phyloP scores from a whole-genome alignment of 495 filamentous ascomycete species.

The Penicillium canariense region DNA sequence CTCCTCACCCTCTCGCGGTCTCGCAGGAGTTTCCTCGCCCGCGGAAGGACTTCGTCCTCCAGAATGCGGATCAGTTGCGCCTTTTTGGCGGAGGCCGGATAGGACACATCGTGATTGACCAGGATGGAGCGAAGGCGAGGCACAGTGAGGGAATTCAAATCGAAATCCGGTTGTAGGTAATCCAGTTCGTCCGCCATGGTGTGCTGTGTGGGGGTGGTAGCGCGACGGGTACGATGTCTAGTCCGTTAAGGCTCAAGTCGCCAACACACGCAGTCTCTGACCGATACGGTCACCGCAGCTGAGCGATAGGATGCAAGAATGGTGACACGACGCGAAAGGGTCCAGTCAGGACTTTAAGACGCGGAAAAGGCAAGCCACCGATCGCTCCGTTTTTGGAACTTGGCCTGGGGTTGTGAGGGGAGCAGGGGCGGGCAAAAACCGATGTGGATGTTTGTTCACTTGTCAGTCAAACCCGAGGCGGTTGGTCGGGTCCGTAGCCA shows the following conservation, averaged over 20 bases:
- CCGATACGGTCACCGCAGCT: neutral
- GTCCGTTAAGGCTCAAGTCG: neutral
- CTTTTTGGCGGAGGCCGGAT: slow-evolving; percentile 87
- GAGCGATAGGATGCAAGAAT: slow-evolving; percentile 2
- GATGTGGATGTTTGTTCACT: slow-evolving; percentile 25
- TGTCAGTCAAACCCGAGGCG: slow-evolving; percentile 26
- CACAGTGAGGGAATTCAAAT: slow-evolving; percentile 77
- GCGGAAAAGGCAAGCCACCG: slow-evolving; percentile 12
- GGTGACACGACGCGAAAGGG: slow-evolving; percentile 4
- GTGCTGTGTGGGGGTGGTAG: slow-evolving; percentile 7
- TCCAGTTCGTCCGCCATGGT: slow-evolving; percentile 69
- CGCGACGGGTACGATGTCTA: neutral
- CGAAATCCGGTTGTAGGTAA: slow-evolving; percentile 82
- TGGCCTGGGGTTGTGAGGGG: slow-evolving; percentile 13
- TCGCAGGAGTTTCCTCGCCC: slow-evolving; percentile 70
- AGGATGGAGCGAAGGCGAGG: slow-evolving; percentile 86
- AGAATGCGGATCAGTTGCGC: slow-evolving; percentile 80
- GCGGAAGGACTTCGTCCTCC: slow-evolving; percentile 72
- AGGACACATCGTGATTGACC: slow-evolving; percentile 78
- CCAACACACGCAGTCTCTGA: slow-evolving; percentile 7
- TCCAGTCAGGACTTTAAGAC: slow-evolving; percentile 14
- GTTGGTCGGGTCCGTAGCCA: slow-evolving; percentile 34
- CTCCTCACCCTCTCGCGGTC: slow-evolving; percentile 72
- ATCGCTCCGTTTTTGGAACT: slow-evolving; percentile 23
- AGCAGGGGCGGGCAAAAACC: slow-evolving; percentile 9